phyloP scores from a whole-genome alignment of 2,329 filamentous ascomycete genomes.

The Cladosporium sp. region DNA sequence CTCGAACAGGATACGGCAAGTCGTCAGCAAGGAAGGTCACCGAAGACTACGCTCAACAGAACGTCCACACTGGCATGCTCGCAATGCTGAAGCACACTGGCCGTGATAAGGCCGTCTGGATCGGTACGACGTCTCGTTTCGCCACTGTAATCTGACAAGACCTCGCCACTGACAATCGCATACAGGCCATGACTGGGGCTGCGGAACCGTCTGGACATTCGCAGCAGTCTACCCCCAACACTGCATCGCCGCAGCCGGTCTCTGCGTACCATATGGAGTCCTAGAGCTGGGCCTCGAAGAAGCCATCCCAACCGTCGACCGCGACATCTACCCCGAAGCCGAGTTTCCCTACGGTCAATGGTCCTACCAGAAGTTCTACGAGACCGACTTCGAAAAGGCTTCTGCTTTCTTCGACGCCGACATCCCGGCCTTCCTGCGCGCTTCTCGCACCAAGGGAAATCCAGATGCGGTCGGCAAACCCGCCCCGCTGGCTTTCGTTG shows the following conservation, averaged over 20 bases:
- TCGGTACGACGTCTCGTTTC: conserved; percentile 22
- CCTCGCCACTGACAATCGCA: conserved; percentile 24
- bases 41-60: conserved; percentile 31
- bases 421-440: conserved; percentile 25
- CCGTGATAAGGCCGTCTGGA: conserved; percentile 43
- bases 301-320: conserved; percentile 36
- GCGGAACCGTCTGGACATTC: conserved; percentile 29
- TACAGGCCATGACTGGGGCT: conserved; percentile 41
- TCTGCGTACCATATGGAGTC: conserved; percentile 39
- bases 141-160: conserved; percentile 51
- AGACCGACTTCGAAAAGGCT: conserved; percentile 23
- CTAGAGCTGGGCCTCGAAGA: conserved; percentile 40
- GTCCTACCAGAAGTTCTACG: conserved; percentile 34
- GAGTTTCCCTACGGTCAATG: conserved; percentile 38
- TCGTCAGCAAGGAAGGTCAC: conserved; percentile 28
- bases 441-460: conserved; percentile 24
- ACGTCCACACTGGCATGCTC: conserved; percentile 28
- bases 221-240: conserved; percentile 31
- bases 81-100: conserved; percentile 38
- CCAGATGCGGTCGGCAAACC: conserved; percentile 27
- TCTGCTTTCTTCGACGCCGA: conserved; percentile 19
- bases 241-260: conserved; percentile 26
- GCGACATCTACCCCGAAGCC: conserved; percentile 43
- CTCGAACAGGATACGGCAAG: conserved; percentile 29
- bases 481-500: conserved; percentile 16